phyloP scores from a whole-genome alignment of 768 basidiomycete genomes.

The Amanita thiersii region DNA sequence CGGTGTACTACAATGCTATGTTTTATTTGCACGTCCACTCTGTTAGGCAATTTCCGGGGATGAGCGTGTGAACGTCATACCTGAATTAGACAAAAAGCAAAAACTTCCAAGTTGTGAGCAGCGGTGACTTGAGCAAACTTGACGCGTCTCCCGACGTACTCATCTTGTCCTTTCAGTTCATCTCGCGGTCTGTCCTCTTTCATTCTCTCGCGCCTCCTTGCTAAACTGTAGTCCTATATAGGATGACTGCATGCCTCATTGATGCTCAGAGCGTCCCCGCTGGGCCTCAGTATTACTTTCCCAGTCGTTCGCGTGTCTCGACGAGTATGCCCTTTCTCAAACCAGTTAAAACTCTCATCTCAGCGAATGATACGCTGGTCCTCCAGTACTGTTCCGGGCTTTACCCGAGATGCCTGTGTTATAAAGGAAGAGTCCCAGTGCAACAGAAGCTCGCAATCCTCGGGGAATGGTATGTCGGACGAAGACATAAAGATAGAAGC shows the following conservation, averaged over 20 bases:
- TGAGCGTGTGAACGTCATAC: constrained; percentile 5
- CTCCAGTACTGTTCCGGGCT: neutral
- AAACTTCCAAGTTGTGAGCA: neutral
- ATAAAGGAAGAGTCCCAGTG: neutral
- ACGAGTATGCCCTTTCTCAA: neutral
- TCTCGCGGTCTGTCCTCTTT: constrained; percentile 34
- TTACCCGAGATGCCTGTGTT: neutral
- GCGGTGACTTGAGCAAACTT: neutral
- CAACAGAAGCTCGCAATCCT: neutral
- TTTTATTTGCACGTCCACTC: constrained; percentile 13
- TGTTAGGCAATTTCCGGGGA: neutral
- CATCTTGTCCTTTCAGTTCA: constrained; percentile 17
- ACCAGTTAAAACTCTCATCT: neutral
- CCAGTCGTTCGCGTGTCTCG: constrained; percentile 1
- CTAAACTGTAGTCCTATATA: constrained; percentile 19
- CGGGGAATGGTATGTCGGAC: too few species aligned
- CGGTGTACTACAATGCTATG: constrained; percentile 33
- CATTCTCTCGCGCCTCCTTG: neutral
- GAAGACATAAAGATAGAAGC: too few species aligned
- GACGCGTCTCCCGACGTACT: constrained; percentile 4
- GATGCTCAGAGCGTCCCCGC: constrained; percentile 82
- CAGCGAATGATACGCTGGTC: neutral
- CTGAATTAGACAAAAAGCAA: constrained; percentile 1
- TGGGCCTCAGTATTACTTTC: constrained; percentile 45
- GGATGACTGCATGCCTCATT: constrained; percentile 71